Evolutionary conservation across 148 eudicot genomes (phyloP).

Genomic region (Heliamphora exappendiculata): DNA sequence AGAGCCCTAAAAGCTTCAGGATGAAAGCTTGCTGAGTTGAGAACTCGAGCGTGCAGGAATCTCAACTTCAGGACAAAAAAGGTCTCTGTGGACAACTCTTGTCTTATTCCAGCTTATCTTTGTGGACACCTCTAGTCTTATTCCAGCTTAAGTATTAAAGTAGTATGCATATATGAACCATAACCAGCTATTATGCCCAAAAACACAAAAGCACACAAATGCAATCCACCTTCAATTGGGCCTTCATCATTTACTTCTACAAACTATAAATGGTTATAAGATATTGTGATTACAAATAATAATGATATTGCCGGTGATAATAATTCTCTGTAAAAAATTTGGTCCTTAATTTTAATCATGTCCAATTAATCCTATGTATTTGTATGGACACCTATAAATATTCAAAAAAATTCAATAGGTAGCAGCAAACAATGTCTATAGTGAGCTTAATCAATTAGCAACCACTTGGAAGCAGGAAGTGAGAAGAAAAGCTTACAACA

Average conservation of each 20-base stretch:
- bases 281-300: neutral
- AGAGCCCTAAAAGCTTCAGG: neutral
- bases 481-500: constrained; percentile 38
- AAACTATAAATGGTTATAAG: neutral
- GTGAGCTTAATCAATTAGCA: neutral
- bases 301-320: neutral
- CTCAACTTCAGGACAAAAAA: neutral
- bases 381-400: neutral
- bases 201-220: neutral
- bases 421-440: neutral
- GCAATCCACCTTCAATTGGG: neutral
- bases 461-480: neutral
- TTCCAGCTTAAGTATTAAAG: neutral
- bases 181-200: neutral
- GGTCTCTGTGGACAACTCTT: neutral
- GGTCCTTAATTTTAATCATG: neutral
- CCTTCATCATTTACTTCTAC: neutral
- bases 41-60: neutral
- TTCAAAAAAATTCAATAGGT: neutral
- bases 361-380: neutral
- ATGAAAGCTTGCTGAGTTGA: neutral
- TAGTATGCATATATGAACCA: too few relatives aligned
- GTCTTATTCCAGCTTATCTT: neutral
- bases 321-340: neutral
- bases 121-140: neutral